Conservation (phyloP, 2,329 filamentous ascomycete species). For the Gremmenia infestans region DNA sequence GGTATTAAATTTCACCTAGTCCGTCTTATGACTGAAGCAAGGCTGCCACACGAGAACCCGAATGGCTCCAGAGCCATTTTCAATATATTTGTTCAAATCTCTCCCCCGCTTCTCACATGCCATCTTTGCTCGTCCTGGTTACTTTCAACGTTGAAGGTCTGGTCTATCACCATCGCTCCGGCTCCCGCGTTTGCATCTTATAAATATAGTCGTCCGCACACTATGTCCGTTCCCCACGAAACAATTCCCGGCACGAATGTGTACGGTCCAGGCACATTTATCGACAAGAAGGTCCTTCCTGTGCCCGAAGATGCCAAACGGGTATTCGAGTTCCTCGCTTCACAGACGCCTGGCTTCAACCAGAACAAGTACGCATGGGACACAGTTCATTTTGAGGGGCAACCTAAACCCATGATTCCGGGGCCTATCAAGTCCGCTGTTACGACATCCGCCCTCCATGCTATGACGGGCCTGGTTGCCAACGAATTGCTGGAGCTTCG, state of each 20-base stretch:
- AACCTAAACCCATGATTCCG: slow-evolving; percentile 36
- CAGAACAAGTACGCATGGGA: slow-evolving; percentile 30
- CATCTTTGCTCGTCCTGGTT: too few relatives aligned
- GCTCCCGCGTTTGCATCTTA: too few relatives aligned
- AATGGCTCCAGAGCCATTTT: too few relatives aligned
- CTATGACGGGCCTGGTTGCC: slow-evolving; percentile 39
- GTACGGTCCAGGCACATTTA: slow-evolving; percentile 39
- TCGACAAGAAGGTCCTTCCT: slow-evolving; percentile 34
- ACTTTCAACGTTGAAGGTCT: too few relatives aligned
- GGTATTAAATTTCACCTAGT: too few relatives aligned
- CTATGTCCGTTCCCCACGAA: too few relatives aligned
- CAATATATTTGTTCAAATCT: too few relatives aligned
- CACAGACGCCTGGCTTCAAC: slow-evolving; percentile 37
- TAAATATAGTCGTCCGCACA: too few relatives aligned
- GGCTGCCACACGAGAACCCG: too few relatives aligned
- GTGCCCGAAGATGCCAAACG: slow-evolving; percentile 35
- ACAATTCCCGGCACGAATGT: slow-evolving; percentile 2
- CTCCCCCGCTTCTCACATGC: too few relatives aligned
- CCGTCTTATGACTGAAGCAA: too few relatives aligned
- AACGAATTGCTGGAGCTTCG: slow-evolving; percentile 35
- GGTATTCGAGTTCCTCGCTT: slow-evolving; percentile 36
- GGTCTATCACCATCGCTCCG: too few relatives aligned
- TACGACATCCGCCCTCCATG: slow-evolving; percentile 38
- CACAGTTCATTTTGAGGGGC: slow-evolving; percentile 37
- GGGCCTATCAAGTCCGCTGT: slow-evolving; percentile 41